phyloP scores from a whole-genome alignment of 2,329 filamentous ascomycete species.

The Sporothrix pseudoabietina region DNA sequence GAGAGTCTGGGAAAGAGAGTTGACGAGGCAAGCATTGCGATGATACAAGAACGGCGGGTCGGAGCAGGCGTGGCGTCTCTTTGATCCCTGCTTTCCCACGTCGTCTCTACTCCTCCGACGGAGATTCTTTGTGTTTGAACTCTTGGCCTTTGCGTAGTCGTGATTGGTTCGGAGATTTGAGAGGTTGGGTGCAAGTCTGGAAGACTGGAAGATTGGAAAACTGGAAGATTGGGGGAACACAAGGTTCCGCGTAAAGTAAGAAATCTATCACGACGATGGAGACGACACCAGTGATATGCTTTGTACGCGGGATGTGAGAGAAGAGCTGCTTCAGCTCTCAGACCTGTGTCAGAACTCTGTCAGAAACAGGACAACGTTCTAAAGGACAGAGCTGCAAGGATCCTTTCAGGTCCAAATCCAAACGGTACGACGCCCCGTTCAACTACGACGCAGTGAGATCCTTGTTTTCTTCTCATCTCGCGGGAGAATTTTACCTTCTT shows the following conservation, averaged over 20 bases:
- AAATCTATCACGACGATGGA: no score
- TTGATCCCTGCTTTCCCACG: background rate
- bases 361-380: no score
- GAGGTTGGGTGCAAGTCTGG: background rate
- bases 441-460: background rate
- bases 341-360: no score
- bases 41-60: background rate
- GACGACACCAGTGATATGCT: background rate
- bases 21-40: background rate
- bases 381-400: background rate
- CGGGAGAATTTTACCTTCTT: no score
- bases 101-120: background rate
- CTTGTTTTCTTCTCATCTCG: background rate
- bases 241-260: background rate
- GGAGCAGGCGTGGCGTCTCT: background rate
- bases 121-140: background rate
- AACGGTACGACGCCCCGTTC: background rate
- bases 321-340: no score
- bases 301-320: background rate
- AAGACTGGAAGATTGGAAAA: background rate
- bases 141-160: background rate
- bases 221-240: background rate
- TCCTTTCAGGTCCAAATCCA: background rate
- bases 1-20: background rate
- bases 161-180: background rate